phyloP scores from a whole-genome alignment of 2,329 filamentous ascomycete genomes.

The Colletotrichum sp. region DNA sequence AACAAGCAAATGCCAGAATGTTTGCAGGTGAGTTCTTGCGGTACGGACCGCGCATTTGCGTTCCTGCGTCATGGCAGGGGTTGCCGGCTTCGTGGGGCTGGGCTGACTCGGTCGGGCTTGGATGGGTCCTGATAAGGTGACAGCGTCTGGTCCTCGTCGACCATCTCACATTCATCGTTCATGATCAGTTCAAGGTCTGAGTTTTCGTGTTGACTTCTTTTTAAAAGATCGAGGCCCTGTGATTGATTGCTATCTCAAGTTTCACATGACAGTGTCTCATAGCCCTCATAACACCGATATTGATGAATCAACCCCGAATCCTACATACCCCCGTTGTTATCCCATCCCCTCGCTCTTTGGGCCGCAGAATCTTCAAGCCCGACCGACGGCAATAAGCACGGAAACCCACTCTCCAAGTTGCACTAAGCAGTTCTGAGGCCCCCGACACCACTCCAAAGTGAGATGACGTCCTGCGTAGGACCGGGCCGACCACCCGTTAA shows the following conservation, averaged over 20 bases:
- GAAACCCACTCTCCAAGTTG: neutral
- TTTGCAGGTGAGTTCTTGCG: neutral
- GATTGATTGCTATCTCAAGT: neutral
- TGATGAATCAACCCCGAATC: neutral
- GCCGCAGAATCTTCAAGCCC: neutral
- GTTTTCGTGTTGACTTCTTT: neutral
- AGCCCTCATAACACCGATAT: neutral
- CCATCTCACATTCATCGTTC: neutral
- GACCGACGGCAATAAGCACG: neutral
- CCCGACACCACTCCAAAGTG: neutral
- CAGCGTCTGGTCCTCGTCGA: neutral
- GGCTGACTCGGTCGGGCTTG: neutral
- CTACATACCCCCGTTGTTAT: neutral
- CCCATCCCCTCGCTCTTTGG: neutral
- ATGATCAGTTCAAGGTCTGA: neutral
- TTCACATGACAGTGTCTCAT: neutral
- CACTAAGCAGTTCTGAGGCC: neutral
- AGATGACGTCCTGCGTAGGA: neutral
- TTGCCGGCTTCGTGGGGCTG: neutral
- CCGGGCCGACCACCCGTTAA: neutral
- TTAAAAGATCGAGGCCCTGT: fast-evolving
- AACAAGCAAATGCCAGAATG: neutral
- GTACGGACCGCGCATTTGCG: neutral
- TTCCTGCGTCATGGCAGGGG: neutral
- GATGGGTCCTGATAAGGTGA: neutral